Conservation (phyloP, 306 rosid species). For the Arachis hypogaea region DNA sequence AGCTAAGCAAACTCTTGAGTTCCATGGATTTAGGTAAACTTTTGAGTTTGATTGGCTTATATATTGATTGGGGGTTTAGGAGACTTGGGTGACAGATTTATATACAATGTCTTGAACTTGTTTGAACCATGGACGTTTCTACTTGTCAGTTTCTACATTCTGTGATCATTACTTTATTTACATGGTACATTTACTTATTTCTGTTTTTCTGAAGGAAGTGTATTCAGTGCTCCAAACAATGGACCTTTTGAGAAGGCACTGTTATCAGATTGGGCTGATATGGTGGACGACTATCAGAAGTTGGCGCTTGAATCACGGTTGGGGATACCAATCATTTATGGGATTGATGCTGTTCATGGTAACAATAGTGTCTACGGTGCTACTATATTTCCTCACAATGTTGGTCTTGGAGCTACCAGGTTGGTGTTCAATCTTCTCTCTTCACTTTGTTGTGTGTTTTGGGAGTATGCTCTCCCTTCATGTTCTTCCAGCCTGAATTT, state of each 20-base stretch:
- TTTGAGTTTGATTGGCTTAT: too few species aligned
- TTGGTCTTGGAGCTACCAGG: slow-evolving; percentile 80
- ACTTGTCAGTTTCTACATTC: neutral
- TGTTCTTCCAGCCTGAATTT: neutral
- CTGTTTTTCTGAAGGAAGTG: slow-evolving; percentile 52
- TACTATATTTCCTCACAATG: slow-evolving; percentile 75
- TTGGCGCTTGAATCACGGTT: slow-evolving; percentile 63
- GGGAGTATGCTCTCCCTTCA: too few species aligned
- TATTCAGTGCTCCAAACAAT: slow-evolving; percentile 63
- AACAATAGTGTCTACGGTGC: slow-evolving; percentile 72
- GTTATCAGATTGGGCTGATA: slow-evolving; percentile 74
- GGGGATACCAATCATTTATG: slow-evolving; percentile 73
- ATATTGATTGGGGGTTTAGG: too few species aligned
- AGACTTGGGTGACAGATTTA: too few species aligned
- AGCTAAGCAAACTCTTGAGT: too few species aligned
- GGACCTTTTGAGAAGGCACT: slow-evolving; percentile 56
- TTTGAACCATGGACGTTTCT: neutral
- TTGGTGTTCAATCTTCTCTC: slow-evolving; percentile 17
- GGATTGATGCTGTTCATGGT: slow-evolving; percentile 78
- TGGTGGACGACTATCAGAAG: slow-evolving; percentile 69
- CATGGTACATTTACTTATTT: neutral
- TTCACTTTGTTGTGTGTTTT: neutral
- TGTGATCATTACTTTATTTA: slow-evolving; percentile 3
- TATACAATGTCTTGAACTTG: neutral
- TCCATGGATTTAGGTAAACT: too few species aligned